Conservation (phyloP, 306 rosid species). For the peach (Prunus persica) region Prunus_persica_NCBIv2 NC_034016.1:1580501-1581000, state of each 20-base stretch:
- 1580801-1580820: constrained; percentile 52
- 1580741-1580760: constrained; percentile 87
- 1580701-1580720: constrained; percentile 92
- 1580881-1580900: background rate
- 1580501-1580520: background rate
- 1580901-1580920: background rate
- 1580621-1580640: constrained; percentile 9
- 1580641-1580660: background rate
- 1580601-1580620: background rate
- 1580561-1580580: background rate
- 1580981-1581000: background rate
- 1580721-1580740: constrained; percentile 85
- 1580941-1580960: background rate
- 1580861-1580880: background rate
- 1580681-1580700: constrained; percentile 5
- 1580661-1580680: constrained; percentile 5
- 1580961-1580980: background rate
- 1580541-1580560: background rate
- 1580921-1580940: background rate
- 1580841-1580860: background rate
- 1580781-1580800: constrained; percentile 95
- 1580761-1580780: constrained; percentile 89
- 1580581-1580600: background rate
- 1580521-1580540: background rate
- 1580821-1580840: constrained; percentile 11